Base-by-base conservation (phyloP, 1,139 yeast genomes). In the Diutina ranongensis region DNA sequence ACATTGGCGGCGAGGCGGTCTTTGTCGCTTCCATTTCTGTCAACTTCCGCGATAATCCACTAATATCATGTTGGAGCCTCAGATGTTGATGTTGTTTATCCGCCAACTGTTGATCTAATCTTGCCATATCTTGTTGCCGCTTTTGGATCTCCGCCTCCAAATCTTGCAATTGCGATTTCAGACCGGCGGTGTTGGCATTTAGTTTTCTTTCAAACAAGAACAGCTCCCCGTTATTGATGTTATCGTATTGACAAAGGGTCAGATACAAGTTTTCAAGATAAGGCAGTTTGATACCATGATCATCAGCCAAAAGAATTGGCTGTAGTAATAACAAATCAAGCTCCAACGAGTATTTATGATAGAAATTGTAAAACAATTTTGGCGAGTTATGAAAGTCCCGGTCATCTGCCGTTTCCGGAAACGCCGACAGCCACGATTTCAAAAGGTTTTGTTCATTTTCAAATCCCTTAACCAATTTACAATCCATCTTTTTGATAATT, bases 221-320 rank as follows among this genome's bases (percentile, higher is more conserved):
- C 13, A 71, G 62, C n/a, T 57, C 50, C 20, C 36, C 36, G 9
- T 52, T 51, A 55, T 79, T 82, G 45, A 80, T 60, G 51, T 72
- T 76, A 47, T 71, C 71, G 48, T 71, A 72, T 58, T 84, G 94
- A 53, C 86, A 80, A 70, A 85, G 68, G 49, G 82, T 75, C 2
- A 95, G 87, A 59, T 86, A 88, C 49, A 86, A 66, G 55, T 86
- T 85, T 62, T 88, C 97, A 61, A 88, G 71, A 59, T 88, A 88
- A 2, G 97, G 96, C 1, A 96, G 85, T 58, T 85, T 81, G 47
- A 87, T 80, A 44, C 84, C 81, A 57, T 76, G 76, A 59, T 87
- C 95, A 62, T 87, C 96, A 16, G 94, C 95, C 49, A 87, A 67
- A 47, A 88, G 67, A 49, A 88, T 88, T 3, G 96, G 95, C 59